Evolutionary conservation across 2,329 filamentous ascomycete species (phyloP), one percentile per base, ranked within the genome.

Genomic region (Pyrenophora seminiperda): DNA sequence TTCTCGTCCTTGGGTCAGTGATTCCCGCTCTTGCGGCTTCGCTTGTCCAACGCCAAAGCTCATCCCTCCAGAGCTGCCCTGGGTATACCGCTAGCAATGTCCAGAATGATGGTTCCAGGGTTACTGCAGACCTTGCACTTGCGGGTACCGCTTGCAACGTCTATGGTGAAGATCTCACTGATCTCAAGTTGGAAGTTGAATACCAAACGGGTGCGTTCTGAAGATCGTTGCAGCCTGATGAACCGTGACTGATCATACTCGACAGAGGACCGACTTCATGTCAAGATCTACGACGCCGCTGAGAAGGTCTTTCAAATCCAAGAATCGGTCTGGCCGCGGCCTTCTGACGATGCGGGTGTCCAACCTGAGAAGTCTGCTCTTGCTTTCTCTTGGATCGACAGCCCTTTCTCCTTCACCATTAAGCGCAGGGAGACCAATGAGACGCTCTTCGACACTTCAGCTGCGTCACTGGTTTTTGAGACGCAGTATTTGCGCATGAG

Each of bases 241-340:
- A 85, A 1, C 5, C 77, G 84, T 58, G 71, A 31, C 55, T 58
- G 34, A 63, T 10, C 24, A 22, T 11, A 7, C 2, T 3, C 4
- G 7, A 4, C 18, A 86, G 85, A 83, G 37, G 77, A 78, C 32
- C 84, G 87, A 18, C 79, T 91, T 2, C 88, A 90, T 66, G 85
- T 91, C 62, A 82, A 87, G 62, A 89, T 91, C 49, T 83, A 86
- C 55, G 89, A 92, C 68, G 78, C 80, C 2, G 81, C 77, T 14
- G 81, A 88, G 58, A 78, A 84, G 22, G 86, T 88, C 41, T 92
- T 89, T 62, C 88, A 91, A 67, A 82, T 92, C 2, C 88, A 88
- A 5, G 83, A 86, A 20, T 81, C 80, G 2, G 83, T 90, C 24
- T 79, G 91, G 41, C 79, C 86, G 2, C 82, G 87, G 0, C 86